Conservation (phyloP, 176 grass and related monocot genomes). For the Echinochloa phyllopogon region DNA sequence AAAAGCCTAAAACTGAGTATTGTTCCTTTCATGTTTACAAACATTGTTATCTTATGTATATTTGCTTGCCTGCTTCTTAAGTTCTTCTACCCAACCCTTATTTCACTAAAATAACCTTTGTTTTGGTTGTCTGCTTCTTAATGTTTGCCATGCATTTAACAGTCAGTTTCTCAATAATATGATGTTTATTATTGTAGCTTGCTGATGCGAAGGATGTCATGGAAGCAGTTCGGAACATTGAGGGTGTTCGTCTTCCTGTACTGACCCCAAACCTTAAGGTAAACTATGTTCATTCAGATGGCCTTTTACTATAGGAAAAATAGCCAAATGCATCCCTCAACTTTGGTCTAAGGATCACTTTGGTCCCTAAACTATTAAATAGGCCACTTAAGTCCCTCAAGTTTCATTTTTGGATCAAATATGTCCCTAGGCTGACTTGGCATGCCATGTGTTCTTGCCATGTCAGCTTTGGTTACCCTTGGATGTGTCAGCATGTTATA, state of each 20-base stretch:
- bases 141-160: neutral
- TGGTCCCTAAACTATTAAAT: too few relatives aligned
- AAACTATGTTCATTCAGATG: constrained; percentile 17
- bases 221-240: constrained; percentile 67
- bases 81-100: constrained; percentile 17
- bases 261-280: constrained; percentile 94
- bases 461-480: too few relatives aligned
- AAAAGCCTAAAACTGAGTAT: neutral
- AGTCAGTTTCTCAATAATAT: constrained; percentile 6
- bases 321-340: too few relatives aligned
- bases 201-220: constrained; percentile 91
- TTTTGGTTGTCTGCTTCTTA: neutral
- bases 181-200: constrained; percentile 48
- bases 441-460: too few relatives aligned
- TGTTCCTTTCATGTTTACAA: neutral
- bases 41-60: neutral
- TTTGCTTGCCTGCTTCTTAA: constrained; percentile 15
- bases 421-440: too few relatives aligned
- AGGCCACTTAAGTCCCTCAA: too few relatives aligned
- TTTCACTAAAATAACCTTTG: constrained; percentile 7
- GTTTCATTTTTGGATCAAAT: too few relatives aligned
- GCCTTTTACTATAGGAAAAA: neutral
- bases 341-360: too few relatives aligned
- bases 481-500: too few relatives aligned
- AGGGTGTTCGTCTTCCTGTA: constrained; percentile 70